Evolutionary conservation across 2,329 filamentous ascomycete species (phyloP), one percentile per base, ranked within the genome.

Genomic region (Fusarium camptoceras): DNA sequence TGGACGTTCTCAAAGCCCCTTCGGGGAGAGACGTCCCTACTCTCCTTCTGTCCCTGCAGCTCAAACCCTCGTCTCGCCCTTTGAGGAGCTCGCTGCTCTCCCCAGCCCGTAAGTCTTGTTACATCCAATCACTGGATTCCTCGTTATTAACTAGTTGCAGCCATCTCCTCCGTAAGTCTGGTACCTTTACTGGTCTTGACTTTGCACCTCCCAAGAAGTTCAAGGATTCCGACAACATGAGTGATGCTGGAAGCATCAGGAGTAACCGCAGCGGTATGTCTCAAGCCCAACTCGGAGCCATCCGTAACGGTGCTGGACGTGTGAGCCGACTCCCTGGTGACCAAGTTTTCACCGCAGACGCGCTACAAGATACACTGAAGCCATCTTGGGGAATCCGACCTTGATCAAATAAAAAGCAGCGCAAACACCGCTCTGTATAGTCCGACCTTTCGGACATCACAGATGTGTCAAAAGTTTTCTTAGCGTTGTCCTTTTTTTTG

Each of bases 241-340:
- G 89, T 73, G 90, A 92, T 64, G 84, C 89, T 1, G 90, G 90
- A 59, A 91, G 89, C 75, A 90, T 92, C 72, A 76, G 74, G 62
- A 83, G 92, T 81, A 93, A 93, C 82, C 77, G 76, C 18, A 83
- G 92, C 80, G 94, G 92, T 53, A 90, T 97, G 73, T 97, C 93
- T 8, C 85, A 88, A 6, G 82, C 86, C 54, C 88, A 94, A 76
- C 82, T 89, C 54, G 84, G 89, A 65, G 91, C 93, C 74, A 90
- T 97, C 74, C 92, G 94, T 70, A 87, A 83, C 60, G 94, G 94
- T 70, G 94, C 94, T 47, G 95, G 97, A 76, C 92, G 94, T 68
- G 89, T 98, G 70, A 96, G 93, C 77, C 90, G 92, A 51, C 87
- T 98, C 65, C 94, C 94, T 0, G 90, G 89, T 61, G 93, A 94